Evolutionary conservation across 192 early-diverging fungal genomes (phyloP), one percentile per base, ranked within the genome.

Genomic region (Coemansia reversa): DNA sequence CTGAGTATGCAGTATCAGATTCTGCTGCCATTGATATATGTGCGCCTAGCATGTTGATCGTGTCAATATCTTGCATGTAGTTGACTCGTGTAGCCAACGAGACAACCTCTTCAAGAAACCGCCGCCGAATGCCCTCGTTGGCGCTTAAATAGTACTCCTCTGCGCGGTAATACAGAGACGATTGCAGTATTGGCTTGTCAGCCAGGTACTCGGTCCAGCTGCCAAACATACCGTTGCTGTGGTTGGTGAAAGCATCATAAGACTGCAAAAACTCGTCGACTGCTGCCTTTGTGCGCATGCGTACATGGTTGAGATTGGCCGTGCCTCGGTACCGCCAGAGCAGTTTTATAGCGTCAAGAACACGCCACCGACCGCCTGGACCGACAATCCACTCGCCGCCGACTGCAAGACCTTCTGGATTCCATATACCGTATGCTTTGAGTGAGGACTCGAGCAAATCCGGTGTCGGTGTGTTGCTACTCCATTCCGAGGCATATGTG

Each of bases 31-130:
- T 73, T 4, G 70, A 73, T 22, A 73, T 66, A 18, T 73, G 70
- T 3, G 70, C 70, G 50, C 70, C 64, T 30, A 73, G 29, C 16
- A 58, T 28, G 52, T 56, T 73, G 48, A 73, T 25, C 3, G 24
- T 3, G 28, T 66, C 65, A 25, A 73, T 48, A 30, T 73, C 70
- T 55, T 73, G 70, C 70, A 73, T 73, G 60, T 73, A 73, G 60
- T 73, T 73, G 49, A 73, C 65, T 18, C 70, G 49, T 18, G 70
- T 73, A 12, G 70, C 70, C 64, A 73, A 27, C 6, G 70, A 66
- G 55, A 73, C 70, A 0, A 73, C 64, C 20, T 73, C 70, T 29
- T 58, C 23, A 24, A 73, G 60, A 25, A 73, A 52, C 0, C 55
- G 32, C 7, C 50, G 59, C 29, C 59, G 14, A 23, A 73, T 57